Conservation (phyloP, 176 grass and related monocot genomes). For the Carex myosuroides region DNA sequence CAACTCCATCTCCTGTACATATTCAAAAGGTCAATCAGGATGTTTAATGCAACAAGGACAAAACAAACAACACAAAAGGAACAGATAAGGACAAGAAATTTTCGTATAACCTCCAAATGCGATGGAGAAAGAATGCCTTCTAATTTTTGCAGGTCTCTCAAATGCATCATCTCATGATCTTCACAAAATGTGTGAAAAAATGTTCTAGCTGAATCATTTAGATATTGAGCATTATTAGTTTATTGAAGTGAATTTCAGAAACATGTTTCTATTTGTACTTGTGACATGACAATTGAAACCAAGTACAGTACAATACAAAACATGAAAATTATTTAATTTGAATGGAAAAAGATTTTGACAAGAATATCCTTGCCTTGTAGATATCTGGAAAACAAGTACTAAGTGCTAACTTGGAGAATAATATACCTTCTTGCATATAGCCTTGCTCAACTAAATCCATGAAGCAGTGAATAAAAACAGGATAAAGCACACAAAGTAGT, state of each 20-base stretch:
- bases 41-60: neutral
- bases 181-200: constrained; percentile 87
- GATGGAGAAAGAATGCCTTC: constrained; percentile 92
- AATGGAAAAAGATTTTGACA: neutral
- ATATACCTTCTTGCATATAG: constrained; percentile 72
- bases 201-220: constrained; percentile 49
- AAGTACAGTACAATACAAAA: constrained; percentile 13
- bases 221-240: neutral
- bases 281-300: neutral
- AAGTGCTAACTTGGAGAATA: constrained; percentile 15
- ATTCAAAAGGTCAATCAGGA: neutral
- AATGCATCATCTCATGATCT: constrained; percentile 90
- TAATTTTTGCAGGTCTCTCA: constrained; percentile 83
- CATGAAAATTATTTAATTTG: constrained; percentile 13
- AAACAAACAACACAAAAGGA: constrained; percentile 6
- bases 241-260: neutral
- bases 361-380: neutral
- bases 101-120: constrained; percentile 71
- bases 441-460: constrained; percentile 92
- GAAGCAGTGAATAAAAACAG: constrained; percentile 89
- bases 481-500: constrained; percentile 77
- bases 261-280: neutral
- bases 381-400: constrained; percentile 2
- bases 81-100: neutral
- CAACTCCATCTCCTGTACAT: constrained; percentile 83